Percentiles rank a stretch among this genome's conserved stretches.
Conservation (phyloP, 2,329 filamentous ascomycete genomes). For the Nothomitra cinnamomea region DNA sequence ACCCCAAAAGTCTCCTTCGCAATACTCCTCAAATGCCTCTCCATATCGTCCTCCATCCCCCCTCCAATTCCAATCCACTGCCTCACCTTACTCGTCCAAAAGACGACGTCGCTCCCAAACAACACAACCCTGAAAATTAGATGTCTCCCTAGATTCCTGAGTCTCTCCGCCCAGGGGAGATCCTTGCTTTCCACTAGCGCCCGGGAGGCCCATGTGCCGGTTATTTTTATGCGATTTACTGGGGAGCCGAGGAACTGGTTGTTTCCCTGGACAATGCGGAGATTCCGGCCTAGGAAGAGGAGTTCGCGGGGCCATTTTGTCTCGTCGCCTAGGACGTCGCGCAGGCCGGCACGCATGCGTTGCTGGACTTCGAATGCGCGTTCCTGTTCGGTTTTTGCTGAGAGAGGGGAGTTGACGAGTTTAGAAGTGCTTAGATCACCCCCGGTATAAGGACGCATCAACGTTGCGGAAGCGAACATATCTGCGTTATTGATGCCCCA, state of each 20-base stretch:
- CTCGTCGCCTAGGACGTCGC: conserved; percentile 68
- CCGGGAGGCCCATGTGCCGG: conserved; percentile 73
- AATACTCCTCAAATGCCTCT: conserved; percentile 70
- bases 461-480: conserved; percentile 77
- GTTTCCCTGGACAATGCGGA: conserved; percentile 85
- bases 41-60: conserved; percentile 90
- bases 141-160: conserved; percentile 58
- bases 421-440: conserved; percentile 46
- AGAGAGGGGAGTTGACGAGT: not conserved
- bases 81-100: conserved; percentile 62
- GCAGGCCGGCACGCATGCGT: conserved; percentile 53
- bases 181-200: conserved; percentile 63
- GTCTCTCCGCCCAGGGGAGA: conserved; percentile 42
- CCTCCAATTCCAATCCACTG: conserved; percentile 61
- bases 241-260: conserved; percentile 82
- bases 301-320: conserved; percentile 80
- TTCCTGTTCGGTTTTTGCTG: conserved; percentile 20
- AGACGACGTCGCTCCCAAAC: conserved; percentile 59
- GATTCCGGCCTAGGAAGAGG: conserved; percentile 79
- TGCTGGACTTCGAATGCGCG: conserved; percentile 66
- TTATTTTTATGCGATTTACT: conserved; percentile 85
- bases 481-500: conserved; percentile 88
- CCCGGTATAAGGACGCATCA: conserved; percentile 81
- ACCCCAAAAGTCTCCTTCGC: conserved; percentile 75
- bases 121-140: conserved; percentile 68